Evolutionary conservation across 305 asterid genomes (phyloP), one percentile per base, ranked within the genome.

Genomic region (Solanum hybrid): DNA sequence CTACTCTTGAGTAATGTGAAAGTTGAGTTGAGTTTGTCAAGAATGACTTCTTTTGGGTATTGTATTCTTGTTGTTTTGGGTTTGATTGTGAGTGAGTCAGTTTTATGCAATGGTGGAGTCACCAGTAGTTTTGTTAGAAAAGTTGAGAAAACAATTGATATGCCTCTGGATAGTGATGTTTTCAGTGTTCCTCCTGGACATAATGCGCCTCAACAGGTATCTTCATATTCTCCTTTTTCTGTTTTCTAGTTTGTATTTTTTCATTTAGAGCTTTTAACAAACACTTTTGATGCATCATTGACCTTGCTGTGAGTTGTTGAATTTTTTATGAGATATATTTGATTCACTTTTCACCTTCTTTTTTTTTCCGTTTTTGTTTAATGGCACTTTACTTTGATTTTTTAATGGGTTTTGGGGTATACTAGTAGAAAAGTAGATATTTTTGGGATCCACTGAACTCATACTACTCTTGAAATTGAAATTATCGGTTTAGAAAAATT

Each of bases 121-220:
- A 90, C 92, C 8, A 90, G 90, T 64, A 88, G 37, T 36, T 90
- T 84, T 34, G 42, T 78, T 29, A 88, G 92, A 69, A 88, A 85
- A 66, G 87, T 84, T 29, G 90, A 88, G 82, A 85, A 88, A 42
- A 86, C 89, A 56, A 17, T 76, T 2, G 90, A 88, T 78, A 90
- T 90, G 92, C 89, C 89, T 60, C 78, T 90, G 3, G 88, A 88
- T n/a, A 85, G 85, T 66, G 90, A 90, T 86, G 90, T 88, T 26
- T 90, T 88, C 76, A 26, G 84, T 31, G 84, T 77, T 10, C 90
- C 90, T 90, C 37, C 85, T 86, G 92, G 90, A 32, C 35, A 64
- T 78, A 88, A 84, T 66, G 88, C 90, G 13, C 92, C 90, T 84
- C 92, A 90, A 85, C 90, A 88, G 84, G 90, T 90, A 20, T 85